Conservation (phyloP, 2,329 filamentous ascomycete species). For the Colletotrichum somersetense region DNA sequence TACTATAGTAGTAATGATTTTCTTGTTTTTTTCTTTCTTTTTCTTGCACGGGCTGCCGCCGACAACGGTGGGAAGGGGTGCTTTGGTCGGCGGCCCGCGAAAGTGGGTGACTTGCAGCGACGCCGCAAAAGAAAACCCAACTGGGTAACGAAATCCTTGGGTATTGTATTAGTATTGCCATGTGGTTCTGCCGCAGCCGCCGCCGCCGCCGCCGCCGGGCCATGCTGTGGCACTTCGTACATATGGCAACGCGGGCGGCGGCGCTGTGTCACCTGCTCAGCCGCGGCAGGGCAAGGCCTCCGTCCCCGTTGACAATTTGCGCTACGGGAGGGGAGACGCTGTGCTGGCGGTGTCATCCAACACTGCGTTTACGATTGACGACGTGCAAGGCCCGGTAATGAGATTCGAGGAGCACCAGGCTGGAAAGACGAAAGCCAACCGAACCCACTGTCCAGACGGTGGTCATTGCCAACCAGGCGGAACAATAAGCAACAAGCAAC, state of each 20-base stretch:
- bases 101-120: background rate
- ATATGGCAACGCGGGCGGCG: slow-evolving; percentile 24
- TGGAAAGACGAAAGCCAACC: slow-evolving; percentile 1
- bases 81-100: slow-evolving; percentile 6
- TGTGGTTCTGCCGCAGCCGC: slow-evolving; percentile 27
- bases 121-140: background rate
- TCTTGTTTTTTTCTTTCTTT: background rate
- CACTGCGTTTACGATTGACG: background rate
- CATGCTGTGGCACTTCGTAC: slow-evolving; percentile 9
- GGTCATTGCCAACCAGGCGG: slow-evolving; percentile 5
- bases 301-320: slow-evolving; percentile 21
- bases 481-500: slow-evolving; percentile 13
- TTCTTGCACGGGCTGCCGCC: slow-evolving; percentile 2
- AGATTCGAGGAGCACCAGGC: background rate
- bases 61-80: background rate
- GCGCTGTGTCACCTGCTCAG: slow-evolving; percentile 36
- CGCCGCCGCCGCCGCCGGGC: background rate
- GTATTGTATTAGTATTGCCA: slow-evolving; percentile 12
- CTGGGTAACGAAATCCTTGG: no score
- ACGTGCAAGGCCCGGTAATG: background rate
- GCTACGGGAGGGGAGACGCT: no score
- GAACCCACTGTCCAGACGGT: background rate
- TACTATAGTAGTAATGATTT: background rate
- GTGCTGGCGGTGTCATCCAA: no score
- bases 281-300: background rate